phyloP scores from a whole-genome alignment of 192 early-diverging fungal genomes.

The Geosiphon pyriformis region DNA sequence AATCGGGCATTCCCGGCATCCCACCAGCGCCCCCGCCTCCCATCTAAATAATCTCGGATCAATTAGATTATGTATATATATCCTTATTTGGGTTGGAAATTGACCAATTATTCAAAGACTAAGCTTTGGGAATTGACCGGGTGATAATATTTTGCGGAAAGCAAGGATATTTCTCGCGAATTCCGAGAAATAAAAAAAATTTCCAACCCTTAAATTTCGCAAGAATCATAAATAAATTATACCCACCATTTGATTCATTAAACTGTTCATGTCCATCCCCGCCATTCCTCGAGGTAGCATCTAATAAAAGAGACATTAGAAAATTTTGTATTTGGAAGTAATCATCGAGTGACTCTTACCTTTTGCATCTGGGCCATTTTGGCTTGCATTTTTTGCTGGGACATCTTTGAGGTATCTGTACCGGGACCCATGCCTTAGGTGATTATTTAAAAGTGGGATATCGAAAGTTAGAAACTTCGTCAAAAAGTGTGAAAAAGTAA shows the following conservation, averaged over 20 bases:
- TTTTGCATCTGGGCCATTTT: conserved; percentile 63
- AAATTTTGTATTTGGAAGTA: conserved; percentile 24
- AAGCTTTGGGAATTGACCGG: too few relatives aligned
- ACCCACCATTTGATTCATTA: conserved; percentile 59
- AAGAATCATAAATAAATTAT: not conserved
- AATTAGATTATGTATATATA: not conserved
- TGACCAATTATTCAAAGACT: too few relatives aligned
- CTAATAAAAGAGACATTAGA: conserved; percentile 20
- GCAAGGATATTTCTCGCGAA: too few relatives aligned
- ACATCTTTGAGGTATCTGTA: conserved; percentile 48
- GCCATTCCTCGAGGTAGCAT: conserved; percentile 44
- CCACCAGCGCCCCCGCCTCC: conserved; percentile 50
- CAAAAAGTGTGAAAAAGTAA: too few relatives aligned
- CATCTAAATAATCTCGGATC: conserved; percentile 18
- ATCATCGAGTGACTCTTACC: conserved; percentile 54
- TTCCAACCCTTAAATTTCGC: too few relatives aligned
- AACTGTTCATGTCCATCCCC: conserved; percentile 48
- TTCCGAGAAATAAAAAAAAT: too few relatives aligned
- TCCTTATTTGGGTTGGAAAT: too few relatives aligned
- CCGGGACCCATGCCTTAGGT: conserved; percentile 51
- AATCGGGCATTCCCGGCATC: conserved; percentile 48
- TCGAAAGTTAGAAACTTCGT: too few relatives aligned
- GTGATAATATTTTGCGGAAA: too few relatives aligned
- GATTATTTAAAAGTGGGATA: too few relatives aligned
- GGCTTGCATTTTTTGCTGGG: conserved; percentile 64